Base-by-base conservation (phyloP, 768 basidiomycete genomes). In the Leccinum sublutescens region DNA sequence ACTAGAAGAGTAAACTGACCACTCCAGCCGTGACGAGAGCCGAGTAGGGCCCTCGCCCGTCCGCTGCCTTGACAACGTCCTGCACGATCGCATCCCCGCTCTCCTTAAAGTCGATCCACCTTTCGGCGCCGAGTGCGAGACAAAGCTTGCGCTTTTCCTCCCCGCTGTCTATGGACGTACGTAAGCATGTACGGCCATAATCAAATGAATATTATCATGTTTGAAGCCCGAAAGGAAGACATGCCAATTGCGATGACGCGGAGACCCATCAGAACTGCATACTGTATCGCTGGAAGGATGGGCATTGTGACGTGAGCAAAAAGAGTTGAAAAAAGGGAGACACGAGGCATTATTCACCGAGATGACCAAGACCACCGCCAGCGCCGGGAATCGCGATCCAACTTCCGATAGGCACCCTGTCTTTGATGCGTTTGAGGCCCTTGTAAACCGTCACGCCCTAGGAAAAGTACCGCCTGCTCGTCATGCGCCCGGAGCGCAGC, bases 381-480 rank as follows among this genome's bases (percentile, higher is more conserved):
- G 77, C 77, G 10, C 77, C 77, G 2, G 76, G 64, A n/a, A 79
- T 70, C n/a, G 72, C 73, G 33, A 79, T 60, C 66, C 67, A 76
- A 31, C 82, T 74, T 9, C 79, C 80, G 1, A 72, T 61, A 21
- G 65, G 72, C 34, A 63, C 58, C 49, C 68, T 65, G 47, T 21
- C 52, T 36, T 5, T 33, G 21, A 76, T 63, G 23, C 68, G 64
- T 65, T 78, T 81, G 59, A 83, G 67, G 1, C 74, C 82, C 61
- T 77, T 78, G 63, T 78, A 82, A 36, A 78, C 80, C 1, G 81
- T 80, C 21, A 82, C 64, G 23, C 76, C 78, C 64, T 72, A 34
- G 11, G 38, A 29, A 11, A 10, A 8, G 15, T 11, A 5, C 3
- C 19, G 2, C 17, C 47, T 38, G 12, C 15, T n/a, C 15, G n/a